phyloP scores from a whole-genome alignment of 2,329 filamentous ascomycete genomes.

The Alternaria infectoria region DNA sequence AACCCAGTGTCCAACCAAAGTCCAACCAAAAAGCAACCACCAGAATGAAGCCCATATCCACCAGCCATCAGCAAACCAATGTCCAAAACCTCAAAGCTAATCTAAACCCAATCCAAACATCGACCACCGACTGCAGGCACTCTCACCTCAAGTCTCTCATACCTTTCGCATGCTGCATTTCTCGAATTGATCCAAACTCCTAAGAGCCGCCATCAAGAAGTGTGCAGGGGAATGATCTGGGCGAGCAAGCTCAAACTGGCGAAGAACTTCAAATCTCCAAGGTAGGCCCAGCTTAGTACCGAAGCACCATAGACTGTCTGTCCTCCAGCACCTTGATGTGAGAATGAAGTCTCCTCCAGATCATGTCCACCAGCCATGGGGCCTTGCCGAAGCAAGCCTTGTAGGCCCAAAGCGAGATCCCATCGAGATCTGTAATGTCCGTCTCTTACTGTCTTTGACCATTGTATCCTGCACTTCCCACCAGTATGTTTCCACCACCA shows the following conservation, averaged over 20 bases:
- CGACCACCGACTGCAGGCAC: conserved; percentile 2
- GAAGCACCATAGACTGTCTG: conserved; percentile 13
- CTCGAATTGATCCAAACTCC: conserved; percentile 13
- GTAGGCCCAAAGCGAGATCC: conserved; percentile 10
- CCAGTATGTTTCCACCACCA: conserved; percentile 3
- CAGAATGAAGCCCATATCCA: conserved; percentile 1
- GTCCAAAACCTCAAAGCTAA: background rate
- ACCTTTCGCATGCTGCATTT: conserved; percentile 10
- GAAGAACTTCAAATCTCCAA: background rate
- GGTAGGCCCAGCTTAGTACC: conserved; percentile 16
- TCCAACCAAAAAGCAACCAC: background rate
- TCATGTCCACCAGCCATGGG: conserved; percentile 10
- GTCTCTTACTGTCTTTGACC: conserved; percentile 5
- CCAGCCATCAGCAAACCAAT: conserved; percentile 4
- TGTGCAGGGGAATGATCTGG: conserved; percentile 6
- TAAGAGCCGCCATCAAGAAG: conserved; percentile 10
- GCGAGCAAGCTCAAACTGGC: background rate
- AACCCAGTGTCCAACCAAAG: background rate
- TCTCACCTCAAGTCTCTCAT: conserved; percentile 3
- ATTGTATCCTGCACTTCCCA: conserved; percentile 5
- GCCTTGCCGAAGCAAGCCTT: conserved; percentile 1
- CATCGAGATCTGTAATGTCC: background rate
- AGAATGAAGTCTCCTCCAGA: conserved; percentile 7
- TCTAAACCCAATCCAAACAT: conserved; percentile 4
- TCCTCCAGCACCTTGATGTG: conserved; percentile 17